These are phyloP conservation scores for Emmonsia crescens DNA, from an alignment of 2,329 filamentous ascomycete species.

Conservation along the genomic window DNA sequence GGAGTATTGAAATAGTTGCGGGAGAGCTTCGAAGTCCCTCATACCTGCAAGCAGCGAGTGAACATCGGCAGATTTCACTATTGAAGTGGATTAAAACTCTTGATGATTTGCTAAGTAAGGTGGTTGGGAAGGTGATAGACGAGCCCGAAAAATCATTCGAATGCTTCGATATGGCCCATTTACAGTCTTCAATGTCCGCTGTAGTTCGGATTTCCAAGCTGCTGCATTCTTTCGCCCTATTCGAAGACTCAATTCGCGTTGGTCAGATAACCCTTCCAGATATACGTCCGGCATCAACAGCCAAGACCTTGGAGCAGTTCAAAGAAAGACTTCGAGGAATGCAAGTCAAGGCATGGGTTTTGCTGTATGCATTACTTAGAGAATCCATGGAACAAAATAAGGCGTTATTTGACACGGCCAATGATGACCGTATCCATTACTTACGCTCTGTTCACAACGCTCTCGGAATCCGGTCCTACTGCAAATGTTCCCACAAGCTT, in stretches of 20 bases:
- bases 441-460: slow-evolving; percentile 74
- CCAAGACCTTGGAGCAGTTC: slow-evolving; percentile 37
- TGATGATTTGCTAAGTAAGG: slow-evolving; percentile 62
- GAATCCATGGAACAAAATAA: slow-evolving; percentile 59
- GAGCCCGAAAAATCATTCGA: slow-evolving; percentile 59
- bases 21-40: slow-evolving; percentile 54
- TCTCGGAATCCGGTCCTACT: slow-evolving; percentile 72
- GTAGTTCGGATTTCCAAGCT: slow-evolving; percentile 62
- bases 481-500: slow-evolving; percentile 72
- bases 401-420: slow-evolving; percentile 52
- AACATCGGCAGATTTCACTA: slow-evolving; percentile 58
- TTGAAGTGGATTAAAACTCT: slow-evolving; percentile 68
- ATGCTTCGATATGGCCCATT: slow-evolving; percentile 69
- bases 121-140: slow-evolving; percentile 58
- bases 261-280: slow-evolving; percentile 56
- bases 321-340: slow-evolving; percentile 70
- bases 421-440: slow-evolving; percentile 67
- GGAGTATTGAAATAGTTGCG: slow-evolving; percentile 74
- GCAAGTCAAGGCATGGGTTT: slow-evolving; percentile 76
- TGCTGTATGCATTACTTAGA: slow-evolving; percentile 72
- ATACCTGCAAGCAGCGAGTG: slow-evolving; percentile 44
- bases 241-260: slow-evolving; percentile 75
- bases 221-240: slow-evolving; percentile 67
- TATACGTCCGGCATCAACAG: slow-evolving; percentile 39
- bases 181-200: slow-evolving; percentile 61